Evolutionary conservation across 169 alveolate genomes (phyloP).

Genomic region (Plasmodium relictum): DNA sequence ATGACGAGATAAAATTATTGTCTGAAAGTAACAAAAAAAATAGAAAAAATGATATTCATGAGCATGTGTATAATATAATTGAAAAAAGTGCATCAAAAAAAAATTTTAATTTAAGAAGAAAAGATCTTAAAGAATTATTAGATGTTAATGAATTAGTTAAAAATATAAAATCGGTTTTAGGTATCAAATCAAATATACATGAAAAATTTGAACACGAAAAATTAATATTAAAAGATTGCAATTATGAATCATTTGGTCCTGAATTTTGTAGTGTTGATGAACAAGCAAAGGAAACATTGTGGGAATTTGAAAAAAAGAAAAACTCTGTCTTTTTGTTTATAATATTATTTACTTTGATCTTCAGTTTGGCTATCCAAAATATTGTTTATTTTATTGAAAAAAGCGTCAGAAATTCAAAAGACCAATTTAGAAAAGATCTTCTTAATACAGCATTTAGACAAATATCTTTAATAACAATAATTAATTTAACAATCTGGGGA

Average conservation of each 20-base stretch:
- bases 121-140: conserved; percentile 48
- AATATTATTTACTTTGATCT: conserved; percentile 79
- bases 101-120: conserved; percentile 42
- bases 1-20: background rate
- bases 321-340: conserved; percentile 78
- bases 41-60: conserved; percentile 19
- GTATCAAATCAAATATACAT: conserved; percentile 77
- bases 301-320: conserved; percentile 79
- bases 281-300: conserved; percentile 78
- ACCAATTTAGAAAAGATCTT: conserved; percentile 85
- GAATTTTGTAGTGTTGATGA: conserved; percentile 81
- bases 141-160: conserved; percentile 63
- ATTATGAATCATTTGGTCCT: conserved; percentile 84
- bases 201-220: conserved; percentile 67
- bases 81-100: conserved; percentile 16
- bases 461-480: conserved; percentile 87
- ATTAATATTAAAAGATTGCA: conserved; percentile 78
- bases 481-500: conserved; percentile 87
- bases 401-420: conserved; percentile 83
- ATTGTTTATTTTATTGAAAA: conserved; percentile 78
- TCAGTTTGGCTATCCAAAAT: conserved; percentile 79
- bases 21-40: conserved; percentile 17
- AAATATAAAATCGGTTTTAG: conserved; percentile 49
- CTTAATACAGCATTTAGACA: conserved; percentile 88
- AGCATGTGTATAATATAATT: background rate